A percentile compares a stretch with the other conserved stretches of the same genome.
Evolutionary conservation across 805 yeast genomes (phyloP).

Genomic region (Isabelozyma pseudorhagii): DNA sequence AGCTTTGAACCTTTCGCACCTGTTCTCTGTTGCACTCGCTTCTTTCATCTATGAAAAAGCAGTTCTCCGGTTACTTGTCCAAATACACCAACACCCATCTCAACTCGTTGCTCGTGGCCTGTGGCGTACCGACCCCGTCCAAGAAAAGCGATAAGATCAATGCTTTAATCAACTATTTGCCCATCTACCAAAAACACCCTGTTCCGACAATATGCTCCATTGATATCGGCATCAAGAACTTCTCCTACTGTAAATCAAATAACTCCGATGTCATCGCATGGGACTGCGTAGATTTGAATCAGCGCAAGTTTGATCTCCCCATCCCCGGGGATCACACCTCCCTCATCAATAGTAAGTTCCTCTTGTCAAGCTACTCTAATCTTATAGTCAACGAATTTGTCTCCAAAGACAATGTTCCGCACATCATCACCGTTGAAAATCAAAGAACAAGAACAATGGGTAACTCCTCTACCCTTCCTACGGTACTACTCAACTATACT

Average conservation of each 20-base stretch:
- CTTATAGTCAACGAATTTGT: constrained; percentile 10
- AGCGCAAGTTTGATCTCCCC: constrained; percentile 2
- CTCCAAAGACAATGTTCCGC: constrained; percentile 18
- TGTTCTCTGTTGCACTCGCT: not conserved
- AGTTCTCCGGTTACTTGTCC: not conserved
- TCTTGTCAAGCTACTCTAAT: constrained; percentile 2
- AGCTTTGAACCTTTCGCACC: not conserved
- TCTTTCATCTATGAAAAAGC: not conserved
- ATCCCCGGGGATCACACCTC: constrained; percentile 1
- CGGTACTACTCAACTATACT: constrained; percentile 33
- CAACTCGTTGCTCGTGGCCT: constrained; percentile 5
- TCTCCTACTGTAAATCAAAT: constrained; percentile 30
- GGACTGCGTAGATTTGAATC: not conserved
- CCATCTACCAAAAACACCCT: constrained; percentile 3
- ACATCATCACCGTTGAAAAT: constrained; percentile 32
- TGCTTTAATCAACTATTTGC: constrained; percentile 7
- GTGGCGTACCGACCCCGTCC: constrained; percentile 16
- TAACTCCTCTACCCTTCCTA: constrained; percentile 35
- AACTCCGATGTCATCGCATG: constrained; percentile 2
- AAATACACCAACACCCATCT: not conserved
- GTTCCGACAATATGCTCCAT: constrained; percentile 21
- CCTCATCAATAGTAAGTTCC: not conserved
- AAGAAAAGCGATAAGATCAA: constrained; percentile 12
- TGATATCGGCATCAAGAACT: constrained; percentile 42
- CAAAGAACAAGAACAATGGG: constrained; percentile 38